A percentile compares a stretch with the other conserved stretches of the same genome.
These are phyloP conservation scores for Trametes cinnabarina DNA, from an alignment of 768 basidiomycete genomes.

Conservation along the genomic window DNA sequence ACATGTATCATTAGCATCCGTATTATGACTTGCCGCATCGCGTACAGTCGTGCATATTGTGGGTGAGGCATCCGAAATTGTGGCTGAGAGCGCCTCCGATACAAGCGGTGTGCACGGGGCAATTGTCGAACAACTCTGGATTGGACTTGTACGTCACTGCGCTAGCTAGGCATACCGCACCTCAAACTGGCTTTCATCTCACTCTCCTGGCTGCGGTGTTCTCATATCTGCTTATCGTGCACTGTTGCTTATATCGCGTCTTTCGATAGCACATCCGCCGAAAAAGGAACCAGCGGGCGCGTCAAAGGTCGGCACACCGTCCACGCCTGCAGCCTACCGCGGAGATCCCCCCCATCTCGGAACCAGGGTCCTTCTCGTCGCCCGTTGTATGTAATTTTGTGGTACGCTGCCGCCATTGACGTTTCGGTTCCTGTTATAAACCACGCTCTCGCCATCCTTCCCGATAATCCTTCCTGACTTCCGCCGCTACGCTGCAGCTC, in stretches of 20 bases:
- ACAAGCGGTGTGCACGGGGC: too few species aligned
- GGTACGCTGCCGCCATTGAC: conserved; percentile 1
- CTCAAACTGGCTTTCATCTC: too few species aligned
- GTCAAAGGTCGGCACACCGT: neutral
- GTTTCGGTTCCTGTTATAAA: conserved; percentile 1
- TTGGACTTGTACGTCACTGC: too few species aligned
- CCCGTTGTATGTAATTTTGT: conserved; percentile 18
- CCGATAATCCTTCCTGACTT: neutral
- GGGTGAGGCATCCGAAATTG: too few species aligned
- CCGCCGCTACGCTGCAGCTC: neutral
- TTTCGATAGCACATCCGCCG: neutral
- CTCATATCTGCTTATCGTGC: neutral
- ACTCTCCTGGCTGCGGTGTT: neutral
- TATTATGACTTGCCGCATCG: too few species aligned
- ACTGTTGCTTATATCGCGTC: neutral
- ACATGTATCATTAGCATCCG: too few species aligned
- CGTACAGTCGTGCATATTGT: too few species aligned
- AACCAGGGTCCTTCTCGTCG: neutral
- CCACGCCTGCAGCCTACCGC: neutral
- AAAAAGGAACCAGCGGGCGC: neutral
- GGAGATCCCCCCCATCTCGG: conserved; percentile 17
- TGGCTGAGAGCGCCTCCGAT: too few species aligned
- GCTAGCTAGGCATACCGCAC: too few species aligned
- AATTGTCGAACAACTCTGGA: too few species aligned
- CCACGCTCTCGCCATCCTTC: neutral